Evolutionary conservation across 495 filamentous ascomycete genomes (phyloP), one percentile per base, ranked within the genome.

Genomic region (Xylaria bambusicola): DNA sequence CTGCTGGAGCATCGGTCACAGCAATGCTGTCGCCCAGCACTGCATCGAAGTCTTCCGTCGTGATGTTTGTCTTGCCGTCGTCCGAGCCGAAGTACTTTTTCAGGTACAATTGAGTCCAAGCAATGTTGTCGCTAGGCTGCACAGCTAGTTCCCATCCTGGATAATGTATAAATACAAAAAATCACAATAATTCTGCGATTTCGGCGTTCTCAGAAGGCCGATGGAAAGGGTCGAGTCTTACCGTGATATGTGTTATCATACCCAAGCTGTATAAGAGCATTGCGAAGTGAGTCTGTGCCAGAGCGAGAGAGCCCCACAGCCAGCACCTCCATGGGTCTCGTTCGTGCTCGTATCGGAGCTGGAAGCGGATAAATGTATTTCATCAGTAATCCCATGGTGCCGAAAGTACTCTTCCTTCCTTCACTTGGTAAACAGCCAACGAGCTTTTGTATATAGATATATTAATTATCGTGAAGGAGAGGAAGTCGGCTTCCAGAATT

Each of bases 161-260:
- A n/a, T n/a, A n/a, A n/a, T n/a, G n/a, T n/a, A n/a, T n/a, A n/a
- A n/a, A n/a, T n/a, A n/a, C n/a, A n/a, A n/a, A n/a, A n/a, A n/a
- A n/a, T n/a, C n/a, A n/a, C n/a, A n/a, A n/a, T n/a, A n/a, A n/a
- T n/a, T n/a, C n/a, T n/a, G n/a, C n/a, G n/a, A n/a, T n/a, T n/a
- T n/a, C n/a, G n/a, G n/a, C n/a, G n/a, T n/a, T n/a, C n/a, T n/a
- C n/a, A n/a, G n/a, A n/a, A n/a, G n/a, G n/a, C 84, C 83, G 1
- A 80, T 66, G 44, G 79, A 81, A 64, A 86, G 82, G 0, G 77
- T 79, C 6, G 81, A 80, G 65, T 85, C 81, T 70, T 87, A 75
- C 86, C 86, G 74, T 89, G 85, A 77, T 87, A 87, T 62, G 77
- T 82, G 70, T 84, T 79, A n/a, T n/a, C n/a, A 71, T 85, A 87